phyloP scores from a whole-genome alignment of 2,329 filamentous ascomycete species.

The Sporothrix dimorphospora region DNA sequence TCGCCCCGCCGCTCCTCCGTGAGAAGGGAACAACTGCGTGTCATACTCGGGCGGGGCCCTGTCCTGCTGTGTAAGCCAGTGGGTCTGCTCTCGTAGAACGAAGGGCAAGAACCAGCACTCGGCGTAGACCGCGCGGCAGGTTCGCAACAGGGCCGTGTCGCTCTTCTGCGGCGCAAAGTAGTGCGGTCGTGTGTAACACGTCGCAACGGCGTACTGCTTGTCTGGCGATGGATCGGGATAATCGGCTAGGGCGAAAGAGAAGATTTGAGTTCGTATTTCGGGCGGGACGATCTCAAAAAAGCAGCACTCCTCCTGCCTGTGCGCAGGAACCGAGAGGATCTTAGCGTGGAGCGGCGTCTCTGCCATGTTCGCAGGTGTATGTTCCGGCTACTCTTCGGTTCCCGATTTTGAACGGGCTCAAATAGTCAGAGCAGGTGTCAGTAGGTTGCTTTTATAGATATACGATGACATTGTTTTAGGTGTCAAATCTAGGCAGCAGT shows the following conservation, averaged over 20 bases:
- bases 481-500: no score
- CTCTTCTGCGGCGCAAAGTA: constrained; percentile 45
- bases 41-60: constrained; percentile 41
- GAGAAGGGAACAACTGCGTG: no score
- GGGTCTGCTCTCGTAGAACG: constrained; percentile 44
- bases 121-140: constrained; percentile 48
- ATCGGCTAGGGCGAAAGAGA: constrained; percentile 45
- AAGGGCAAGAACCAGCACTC: constrained; percentile 51
- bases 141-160: constrained; percentile 46
- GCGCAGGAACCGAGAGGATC: no score
- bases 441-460: no score
- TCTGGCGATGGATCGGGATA: constrained; percentile 41
- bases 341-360: no score
- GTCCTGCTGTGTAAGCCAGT: constrained; percentile 42
- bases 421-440: no score
- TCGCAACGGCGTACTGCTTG: constrained; percentile 37
- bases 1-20: no score
- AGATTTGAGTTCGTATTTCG: constrained; percentile 55
- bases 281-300: constrained; percentile 48
- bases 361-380: no score
- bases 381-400: no score
- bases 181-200: constrained; percentile 47
- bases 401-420: no score
- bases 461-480: no score
- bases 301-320: constrained; percentile 14